phyloP scores from a whole-genome alignment of 208 protist genomes.

The Borovskyia barvae region DNA sequence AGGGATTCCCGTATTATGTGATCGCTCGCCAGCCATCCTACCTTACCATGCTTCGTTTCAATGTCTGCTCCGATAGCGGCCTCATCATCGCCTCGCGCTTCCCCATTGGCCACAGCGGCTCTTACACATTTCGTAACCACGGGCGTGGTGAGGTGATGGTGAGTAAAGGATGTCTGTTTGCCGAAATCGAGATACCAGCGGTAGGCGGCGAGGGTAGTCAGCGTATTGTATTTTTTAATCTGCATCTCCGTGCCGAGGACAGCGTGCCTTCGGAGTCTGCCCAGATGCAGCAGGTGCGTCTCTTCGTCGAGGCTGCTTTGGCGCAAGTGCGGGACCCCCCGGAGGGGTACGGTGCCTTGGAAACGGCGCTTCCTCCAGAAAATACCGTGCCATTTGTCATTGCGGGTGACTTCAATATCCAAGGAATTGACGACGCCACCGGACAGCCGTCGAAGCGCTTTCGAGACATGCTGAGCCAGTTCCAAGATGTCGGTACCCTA shows the following conservation, averaged over 20 bases:
- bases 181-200: conserved; percentile 73
- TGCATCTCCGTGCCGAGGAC: conserved; percentile 79
- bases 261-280: conserved; percentile 41
- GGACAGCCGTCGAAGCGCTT: conserved; percentile 50
- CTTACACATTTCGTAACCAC: conserved; percentile 75
- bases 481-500: conserved; percentile 58
- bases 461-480: conserved; percentile 56
- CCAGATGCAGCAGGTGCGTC: conserved; percentile 76
- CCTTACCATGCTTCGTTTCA: conserved; percentile 73
- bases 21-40: conserved; percentile 84
- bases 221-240: conserved; percentile 79
- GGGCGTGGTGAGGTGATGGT: conserved; percentile 38
- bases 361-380: background rate
- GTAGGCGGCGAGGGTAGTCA: conserved; percentile 14
- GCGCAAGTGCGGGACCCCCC: conserved; percentile 36
- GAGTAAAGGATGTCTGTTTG: conserved; percentile 80
- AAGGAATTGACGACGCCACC: conserved; percentile 59
- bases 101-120: conserved; percentile 77
- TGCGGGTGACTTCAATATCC: conserved; percentile 83
- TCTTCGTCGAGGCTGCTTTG: conserved; percentile 67
- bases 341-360: background rate
- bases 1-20: conserved; percentile 83
- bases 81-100: conserved; percentile 86
- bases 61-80: conserved; percentile 80
- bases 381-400: conserved; percentile 64